Percentiles rank a stretch among this genome's conserved stretches.
phyloP scores from a whole-genome alignment of 257 asterid species.

The Solanum peruvianum region DNA sequence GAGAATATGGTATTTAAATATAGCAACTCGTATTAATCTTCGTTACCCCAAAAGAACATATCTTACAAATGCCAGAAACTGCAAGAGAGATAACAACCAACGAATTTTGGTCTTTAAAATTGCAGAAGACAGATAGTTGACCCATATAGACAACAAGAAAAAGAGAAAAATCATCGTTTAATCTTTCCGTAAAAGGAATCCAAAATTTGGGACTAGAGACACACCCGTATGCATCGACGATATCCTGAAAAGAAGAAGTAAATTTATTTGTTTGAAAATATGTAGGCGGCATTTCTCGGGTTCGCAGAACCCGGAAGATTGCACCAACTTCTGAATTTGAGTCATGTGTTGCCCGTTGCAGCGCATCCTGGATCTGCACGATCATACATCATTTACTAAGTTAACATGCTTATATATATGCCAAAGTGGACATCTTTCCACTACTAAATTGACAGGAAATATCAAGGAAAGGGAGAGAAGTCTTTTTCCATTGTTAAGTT shows the following conservation, averaged over 20 bases:
- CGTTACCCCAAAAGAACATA: neutral
- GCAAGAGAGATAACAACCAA: neutral
- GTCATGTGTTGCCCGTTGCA: constrained; percentile 67
- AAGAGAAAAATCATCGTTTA: neutral
- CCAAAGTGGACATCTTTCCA: neutral
- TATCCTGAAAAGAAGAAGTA: constrained; percentile 85
- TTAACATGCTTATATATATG: neutral
- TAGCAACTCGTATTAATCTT: neutral
- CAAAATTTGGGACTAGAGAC: constrained; percentile 13
- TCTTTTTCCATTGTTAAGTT: neutral
- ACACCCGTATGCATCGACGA: constrained; percentile 98
- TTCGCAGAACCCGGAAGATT: constrained; percentile 71
- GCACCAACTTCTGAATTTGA: constrained; percentile 94
- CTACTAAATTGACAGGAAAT: neutral
- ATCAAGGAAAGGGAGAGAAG: neutral
- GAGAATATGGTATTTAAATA: neutral
- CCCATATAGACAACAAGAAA: neutral
- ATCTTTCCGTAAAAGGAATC: neutral
- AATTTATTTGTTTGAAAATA: constrained; percentile 83
- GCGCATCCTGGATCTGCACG: constrained; percentile 73
- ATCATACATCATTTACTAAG: neutral
- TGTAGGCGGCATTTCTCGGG: constrained; percentile 96
- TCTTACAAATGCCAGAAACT: neutral
- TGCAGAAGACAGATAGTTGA: neutral
- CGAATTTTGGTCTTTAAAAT: neutral